Percentiles rank a stretch among this genome's conserved stretches.
phyloP scores from a whole-genome alignment of 2,329 filamentous ascomycete genomes.

The Ophiocordyceps unilateralis region DNA sequence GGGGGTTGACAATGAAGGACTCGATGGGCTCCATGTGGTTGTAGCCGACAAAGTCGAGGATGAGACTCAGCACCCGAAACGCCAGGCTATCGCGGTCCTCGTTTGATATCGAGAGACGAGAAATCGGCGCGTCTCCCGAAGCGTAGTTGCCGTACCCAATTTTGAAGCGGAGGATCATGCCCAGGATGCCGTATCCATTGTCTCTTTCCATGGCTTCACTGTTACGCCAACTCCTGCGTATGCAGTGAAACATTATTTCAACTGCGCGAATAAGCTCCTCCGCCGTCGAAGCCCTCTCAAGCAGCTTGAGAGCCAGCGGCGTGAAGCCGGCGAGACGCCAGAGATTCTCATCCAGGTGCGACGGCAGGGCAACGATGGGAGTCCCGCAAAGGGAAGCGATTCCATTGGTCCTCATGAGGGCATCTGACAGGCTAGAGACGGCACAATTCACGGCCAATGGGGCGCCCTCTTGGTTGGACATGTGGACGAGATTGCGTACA shows the following conservation, averaged over 20 bases:
- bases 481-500: constrained; percentile 37
- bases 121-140: constrained; percentile 11
- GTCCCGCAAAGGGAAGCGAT: constrained; percentile 69
- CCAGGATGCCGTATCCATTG: constrained; percentile 80
- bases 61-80: constrained; percentile 53
- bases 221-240: constrained; percentile 87
- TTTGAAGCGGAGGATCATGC: constrained; percentile 69
- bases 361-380: constrained; percentile 65
- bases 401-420: constrained; percentile 64
- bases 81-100: constrained; percentile 38
- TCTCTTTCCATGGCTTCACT: constrained; percentile 97
- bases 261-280: constrained; percentile 61
- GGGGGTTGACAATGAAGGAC: constrained; percentile 87
- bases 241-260: constrained; percentile 69
- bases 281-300: constrained; percentile 57
- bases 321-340: constrained; percentile 91
- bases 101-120: constrained; percentile 26
- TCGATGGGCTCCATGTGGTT: constrained; percentile 62
- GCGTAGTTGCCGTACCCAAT: constrained; percentile 35
- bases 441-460: constrained; percentile 78
- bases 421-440: constrained; percentile 74
- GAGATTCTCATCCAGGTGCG: constrained; percentile 74
- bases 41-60: constrained; percentile 81
- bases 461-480: constrained; percentile 35
- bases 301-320: constrained; percentile 64